phyloP scores from a whole-genome alignment of 1,284 basidiomycete genomes.

The Athelia sp. region DNA sequence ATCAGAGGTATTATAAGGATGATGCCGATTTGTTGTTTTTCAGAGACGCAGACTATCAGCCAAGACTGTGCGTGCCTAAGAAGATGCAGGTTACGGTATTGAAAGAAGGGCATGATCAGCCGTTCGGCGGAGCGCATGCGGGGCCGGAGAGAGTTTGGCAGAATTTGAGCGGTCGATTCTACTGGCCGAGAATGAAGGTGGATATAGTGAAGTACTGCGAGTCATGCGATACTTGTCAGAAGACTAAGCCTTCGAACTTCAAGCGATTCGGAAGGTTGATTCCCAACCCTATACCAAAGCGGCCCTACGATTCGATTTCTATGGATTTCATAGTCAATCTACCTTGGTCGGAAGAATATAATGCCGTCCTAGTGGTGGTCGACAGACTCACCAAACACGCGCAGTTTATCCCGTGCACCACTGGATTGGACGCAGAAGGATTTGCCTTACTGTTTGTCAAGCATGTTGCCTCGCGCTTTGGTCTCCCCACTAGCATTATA shows the following conservation, averaged over 20 bases:
- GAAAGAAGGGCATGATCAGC: not conserved
- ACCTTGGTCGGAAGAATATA: slow-evolving; percentile 10
- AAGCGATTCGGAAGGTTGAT: slow-evolving; percentile 3
- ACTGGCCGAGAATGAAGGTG: slow-evolving; percentile 7
- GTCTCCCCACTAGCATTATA: slow-evolving; percentile 15
- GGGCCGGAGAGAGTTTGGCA: not conserved
- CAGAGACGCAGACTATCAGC: not conserved
- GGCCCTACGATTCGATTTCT: slow-evolving; percentile 13
- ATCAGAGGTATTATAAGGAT: not conserved
- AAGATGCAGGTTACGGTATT: not conserved
- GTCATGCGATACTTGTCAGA: slow-evolving; percentile 23
- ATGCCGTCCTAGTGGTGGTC: slow-evolving; percentile 27
- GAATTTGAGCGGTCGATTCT: slow-evolving; percentile 3
- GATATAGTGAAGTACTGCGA: slow-evolving; percentile 3
- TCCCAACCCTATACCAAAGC: slow-evolving; percentile 10
- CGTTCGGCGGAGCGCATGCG: not conserved
- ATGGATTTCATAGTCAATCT: slow-evolving; percentile 17
- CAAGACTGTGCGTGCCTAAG: not conserved
- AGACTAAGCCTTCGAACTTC: slow-evolving; percentile 7
- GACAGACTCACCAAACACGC: slow-evolving; percentile 28
- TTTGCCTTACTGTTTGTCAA: slow-evolving; percentile 11
- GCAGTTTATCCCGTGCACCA: slow-evolving; percentile 22
- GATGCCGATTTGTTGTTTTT: not conserved
- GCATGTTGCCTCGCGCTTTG: slow-evolving; percentile 8
- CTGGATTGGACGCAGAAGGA: slow-evolving; percentile 2